phyloP scores from a whole-genome alignment of 345 rosid genomes.

The Noccaea caerulescens region DNA sequence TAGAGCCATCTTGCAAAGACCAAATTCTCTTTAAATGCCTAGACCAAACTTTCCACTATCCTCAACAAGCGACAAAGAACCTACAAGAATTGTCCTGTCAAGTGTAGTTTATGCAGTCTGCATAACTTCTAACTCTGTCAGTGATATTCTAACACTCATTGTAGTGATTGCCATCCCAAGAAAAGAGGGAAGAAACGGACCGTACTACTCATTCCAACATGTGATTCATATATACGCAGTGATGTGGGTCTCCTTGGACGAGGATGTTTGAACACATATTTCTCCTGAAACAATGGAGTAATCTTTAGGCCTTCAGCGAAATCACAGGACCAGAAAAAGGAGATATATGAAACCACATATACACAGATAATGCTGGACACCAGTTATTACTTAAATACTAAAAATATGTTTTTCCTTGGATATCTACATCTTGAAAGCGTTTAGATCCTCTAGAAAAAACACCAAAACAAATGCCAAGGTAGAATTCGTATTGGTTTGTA shows the following conservation, averaged over 20 bases:
- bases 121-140: conserved; percentile 22
- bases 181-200: conserved; percentile 53
- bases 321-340: conserved; percentile 19
- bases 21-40: conserved; percentile 11
- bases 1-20: conserved; percentile 5
- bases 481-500: conserved; percentile 37
- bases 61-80: conserved; percentile 11
- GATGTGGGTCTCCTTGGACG: conserved; percentile 87
- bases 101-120: conserved; percentile 21
- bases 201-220: conserved; percentile 98
- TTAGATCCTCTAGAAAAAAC: conserved; percentile 17
- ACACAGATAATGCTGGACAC: conserved; percentile 18
- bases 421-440: conserved; percentile 22
- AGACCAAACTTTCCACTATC: conserved; percentile 21
- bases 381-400: conserved; percentile 8
- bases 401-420: conserved; percentile 21
- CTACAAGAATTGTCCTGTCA: conserved; percentile 17
- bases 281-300: conserved; percentile 60
- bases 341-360: conserved; percentile 21
- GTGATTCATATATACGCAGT: conserved; percentile 91
- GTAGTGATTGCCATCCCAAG: conserved; percentile 8
- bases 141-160: conserved; percentile 22
- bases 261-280: conserved; percentile 78
- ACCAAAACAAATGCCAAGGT: conserved; percentile 22
- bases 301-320: conserved; percentile 27